Evolutionary conservation across 163 green algal genomes (phyloP).

Genomic region (Coccomyxa subellipsoidea): DNA sequence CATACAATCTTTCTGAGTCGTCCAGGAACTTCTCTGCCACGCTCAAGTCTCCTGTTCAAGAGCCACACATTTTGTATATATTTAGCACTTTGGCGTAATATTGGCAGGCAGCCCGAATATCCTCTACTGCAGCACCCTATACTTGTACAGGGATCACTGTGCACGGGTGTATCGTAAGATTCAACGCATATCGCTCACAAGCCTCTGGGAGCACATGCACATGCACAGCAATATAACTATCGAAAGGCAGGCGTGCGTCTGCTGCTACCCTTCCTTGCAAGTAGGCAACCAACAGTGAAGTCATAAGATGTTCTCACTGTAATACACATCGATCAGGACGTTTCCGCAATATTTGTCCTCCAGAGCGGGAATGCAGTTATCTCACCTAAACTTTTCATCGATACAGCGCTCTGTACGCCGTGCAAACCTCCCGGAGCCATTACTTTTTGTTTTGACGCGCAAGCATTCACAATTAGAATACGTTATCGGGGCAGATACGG

Average conservation of each 20-base stretch:
- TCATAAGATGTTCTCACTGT: no score
- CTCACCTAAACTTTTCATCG: not conserved
- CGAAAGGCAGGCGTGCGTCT: not conserved
- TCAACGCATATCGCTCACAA: not conserved
- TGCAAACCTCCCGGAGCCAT: not conserved
- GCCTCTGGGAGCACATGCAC: not conserved
- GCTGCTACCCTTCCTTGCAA: no score
- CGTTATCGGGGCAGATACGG: not conserved
- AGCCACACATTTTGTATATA: not conserved
- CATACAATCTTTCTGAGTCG: constrained; percentile 20
- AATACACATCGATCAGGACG: no score
- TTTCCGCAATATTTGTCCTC: no score
- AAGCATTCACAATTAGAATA: not conserved
- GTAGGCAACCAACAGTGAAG: no score
- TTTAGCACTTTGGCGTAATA: not conserved
- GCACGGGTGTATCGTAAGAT: no score
- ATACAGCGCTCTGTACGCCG: not conserved
- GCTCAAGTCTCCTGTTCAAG: constrained; percentile 3
- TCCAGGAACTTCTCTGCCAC: constrained; percentile 8
- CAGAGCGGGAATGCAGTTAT: not conserved
- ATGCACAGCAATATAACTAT: not conserved
- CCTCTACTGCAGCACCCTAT: no score
- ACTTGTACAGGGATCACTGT: no score
- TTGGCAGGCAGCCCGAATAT: no score
- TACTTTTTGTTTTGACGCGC: not conserved